Base-by-base conservation (phyloP, 163 green algal genomes). In the Volvox carteri region DNA sequence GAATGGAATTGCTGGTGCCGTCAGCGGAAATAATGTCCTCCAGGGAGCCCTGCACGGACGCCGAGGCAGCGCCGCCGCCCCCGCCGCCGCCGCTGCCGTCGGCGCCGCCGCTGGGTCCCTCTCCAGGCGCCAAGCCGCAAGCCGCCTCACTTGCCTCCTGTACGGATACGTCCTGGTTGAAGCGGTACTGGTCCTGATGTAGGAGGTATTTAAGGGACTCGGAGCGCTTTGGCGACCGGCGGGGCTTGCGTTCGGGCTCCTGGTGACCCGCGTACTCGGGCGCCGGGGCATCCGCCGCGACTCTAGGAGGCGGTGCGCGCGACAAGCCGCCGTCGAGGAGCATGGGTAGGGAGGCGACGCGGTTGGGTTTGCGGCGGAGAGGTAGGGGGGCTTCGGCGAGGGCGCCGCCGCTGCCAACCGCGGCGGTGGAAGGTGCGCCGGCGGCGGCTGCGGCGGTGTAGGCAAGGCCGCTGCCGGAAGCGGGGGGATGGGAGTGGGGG, bases 1-100 rank as follows among this genome's bases (percentile, higher is more conserved):
- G 91, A 23, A 95, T 68, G 84, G 90, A 91, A 48, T 30, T 75
- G 60, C 33, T 78, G 23, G 30, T 72, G 58, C 85, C 74, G 85
- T 72, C 42, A 0, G 75, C 33, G 4, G 35, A 56, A 33, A 90
- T 85, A 44, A 85, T 86, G 75, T 85, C 85, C 56, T 85, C 74
- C 46, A 74, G 33, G 54, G 25, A 41, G 41, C 85, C 70, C 68
- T 78, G 84, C 2, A 39, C 30, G 4, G 44, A 46, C 3, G 73
- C 73, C 8, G 12, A 46, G 0, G 73, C 44, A 2, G n/a, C 25
- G 73, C 6, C 44, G 44, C 30, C 46, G 44, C 44, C 46, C 23
- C 21, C 70, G 70, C 18, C 62, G 19, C 2, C 70, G 39, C 4
- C 42, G 70, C 28, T 41, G 42, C 7, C 76, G 16, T 39, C 70